Base-by-base conservation (phyloP, 106 monocot species). In the Dendrobium nobile region DNA sequence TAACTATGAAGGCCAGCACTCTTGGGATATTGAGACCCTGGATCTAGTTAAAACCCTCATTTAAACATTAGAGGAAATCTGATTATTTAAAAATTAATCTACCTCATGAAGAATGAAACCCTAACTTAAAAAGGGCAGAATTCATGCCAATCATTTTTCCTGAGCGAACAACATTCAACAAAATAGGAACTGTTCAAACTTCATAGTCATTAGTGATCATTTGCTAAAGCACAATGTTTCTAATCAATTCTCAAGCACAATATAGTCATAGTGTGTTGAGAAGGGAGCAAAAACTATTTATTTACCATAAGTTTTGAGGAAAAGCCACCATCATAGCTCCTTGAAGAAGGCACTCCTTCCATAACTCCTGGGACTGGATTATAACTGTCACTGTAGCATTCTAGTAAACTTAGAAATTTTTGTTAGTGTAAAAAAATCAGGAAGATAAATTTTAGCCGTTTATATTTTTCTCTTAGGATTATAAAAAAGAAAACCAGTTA, bases 321-420 rank as follows among this genome's bases (percentile, higher is more conserved):
- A 82, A 99, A 99, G 51, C 99, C 99, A 73, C 91, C 99, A 65
- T 88, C 77, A 86, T 99, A 99, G 81, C 90, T 91, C 83, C 90
- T 93, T 75, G 99, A 93, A 80, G 99, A 99, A 80, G 99, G 99
- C n/a, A 90, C 86, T 76, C 87, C 95, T 72, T 70, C 37, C 89
- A 99, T 95, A 79, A 93, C 88, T 85, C 99, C 99, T 80, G 99
- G 95, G 80, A 99, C 99, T 73, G 99, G 99, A 77, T 95, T 99
- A 78, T 99, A 95, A 80, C 67, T 91, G 75, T 95, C 99, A 80
- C 99, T 99, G 85, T 31, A 9, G 65, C 67, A 80, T 75, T 33
- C 20, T 27, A 75, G 28, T 54, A 54, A 44, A 41, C 44, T 80
- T 24, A 65, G 24, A 16, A 61, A 77, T 45, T 59, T 54, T 15